Conservation (phyloP, 192 early-diverging fungal genomes). For the Coemansia sp. region DNA sequence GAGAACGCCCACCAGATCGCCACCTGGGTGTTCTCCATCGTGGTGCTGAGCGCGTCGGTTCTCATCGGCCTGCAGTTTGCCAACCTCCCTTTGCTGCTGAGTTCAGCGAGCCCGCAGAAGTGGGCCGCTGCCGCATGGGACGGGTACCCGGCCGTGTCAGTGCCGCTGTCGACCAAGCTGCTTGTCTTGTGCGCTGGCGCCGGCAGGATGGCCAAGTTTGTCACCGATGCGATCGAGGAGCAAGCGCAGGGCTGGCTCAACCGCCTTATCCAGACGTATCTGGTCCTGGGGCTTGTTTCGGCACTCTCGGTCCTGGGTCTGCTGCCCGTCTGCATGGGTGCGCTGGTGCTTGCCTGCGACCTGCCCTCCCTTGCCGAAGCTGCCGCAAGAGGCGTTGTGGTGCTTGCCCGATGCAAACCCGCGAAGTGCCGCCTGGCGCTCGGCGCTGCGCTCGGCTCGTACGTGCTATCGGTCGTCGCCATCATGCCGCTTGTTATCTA, state of each 20-base stretch:
- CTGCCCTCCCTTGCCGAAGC: slow-evolving; percentile 9
- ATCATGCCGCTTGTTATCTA: slow-evolving; percentile 5
- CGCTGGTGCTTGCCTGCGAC: slow-evolving; percentile 8
- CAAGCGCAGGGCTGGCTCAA: neutral
- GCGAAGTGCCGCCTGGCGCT: neutral
- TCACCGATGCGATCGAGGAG: slow-evolving; percentile 9
- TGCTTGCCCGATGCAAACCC: neutral
- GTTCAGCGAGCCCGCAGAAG: neutral
- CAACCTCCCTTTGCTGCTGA: neutral
- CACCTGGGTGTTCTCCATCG: neutral
- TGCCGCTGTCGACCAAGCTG: slow-evolving; percentile 7
- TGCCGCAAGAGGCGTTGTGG: neutral
- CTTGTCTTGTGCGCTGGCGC: neutral
- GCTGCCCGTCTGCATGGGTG: slow-evolving; percentile 7
- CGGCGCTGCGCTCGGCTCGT: neutral
- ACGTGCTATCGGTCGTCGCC: neutral
- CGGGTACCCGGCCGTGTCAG: neutral
- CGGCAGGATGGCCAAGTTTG: slow-evolving; percentile 7
- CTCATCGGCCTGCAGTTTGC: slow-evolving; percentile 4
- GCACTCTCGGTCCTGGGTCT: neutral
- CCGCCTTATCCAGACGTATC: neutral
- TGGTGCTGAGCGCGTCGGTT: neutral
- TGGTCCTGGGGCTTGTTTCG: neutral
- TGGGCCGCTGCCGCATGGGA: slow-evolving; percentile 1
- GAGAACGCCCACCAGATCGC: slow-evolving; percentile 8